phyloP scores from a whole-genome alignment of 2,329 filamentous ascomycete genomes.

The Aspergillus oerlinghausenensis region DNA sequence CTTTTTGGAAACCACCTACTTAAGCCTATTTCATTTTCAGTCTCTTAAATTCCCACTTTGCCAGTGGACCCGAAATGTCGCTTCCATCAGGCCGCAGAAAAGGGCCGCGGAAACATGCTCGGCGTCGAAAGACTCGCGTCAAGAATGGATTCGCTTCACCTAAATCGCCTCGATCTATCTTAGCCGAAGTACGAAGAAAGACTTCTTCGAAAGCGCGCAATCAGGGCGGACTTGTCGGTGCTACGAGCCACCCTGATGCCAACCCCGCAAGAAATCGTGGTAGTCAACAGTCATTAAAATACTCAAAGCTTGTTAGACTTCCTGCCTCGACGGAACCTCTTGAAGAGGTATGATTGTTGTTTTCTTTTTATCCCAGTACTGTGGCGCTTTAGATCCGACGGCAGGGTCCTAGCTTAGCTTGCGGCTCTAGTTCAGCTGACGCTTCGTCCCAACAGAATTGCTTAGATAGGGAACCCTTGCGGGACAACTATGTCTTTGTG shows the following conservation, averaged over 20 bases:
- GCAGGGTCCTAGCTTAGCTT: background rate
- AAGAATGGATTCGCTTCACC: slow-evolving; percentile 6
- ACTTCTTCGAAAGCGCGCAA: slow-evolving; percentile 5
- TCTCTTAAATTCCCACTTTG: background rate
- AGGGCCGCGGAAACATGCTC: slow-evolving; percentile 3
- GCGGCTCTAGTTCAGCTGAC: slow-evolving; percentile 5
- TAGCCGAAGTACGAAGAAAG: slow-evolving; percentile 11
- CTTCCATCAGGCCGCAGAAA: slow-evolving; percentile 6
- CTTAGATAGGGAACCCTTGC: slow-evolving; percentile 23
- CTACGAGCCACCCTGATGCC: slow-evolving; percentile 4
- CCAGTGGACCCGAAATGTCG: background rate
- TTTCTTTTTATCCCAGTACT: background rate
- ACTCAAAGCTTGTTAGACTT: slow-evolving; percentile 11
- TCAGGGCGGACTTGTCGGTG: background rate
- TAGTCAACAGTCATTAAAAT: slow-evolving; percentile 7
- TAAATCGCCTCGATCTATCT: slow-evolving; percentile 11
- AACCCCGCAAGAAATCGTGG: background rate
- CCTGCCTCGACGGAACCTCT: slow-evolving; percentile 22
- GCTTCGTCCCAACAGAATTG: slow-evolving; percentile 25
- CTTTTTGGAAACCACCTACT: background rate
- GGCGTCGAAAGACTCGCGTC: slow-evolving; percentile 8
- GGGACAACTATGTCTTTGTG: slow-evolving; percentile 36
- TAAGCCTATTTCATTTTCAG: background rate
- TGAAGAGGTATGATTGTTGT: slow-evolving; percentile 21
- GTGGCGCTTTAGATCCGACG: background rate